phyloP scores from a whole-genome alignment of 805 yeast genomes.

The Geotrichum ghanense region DNA sequence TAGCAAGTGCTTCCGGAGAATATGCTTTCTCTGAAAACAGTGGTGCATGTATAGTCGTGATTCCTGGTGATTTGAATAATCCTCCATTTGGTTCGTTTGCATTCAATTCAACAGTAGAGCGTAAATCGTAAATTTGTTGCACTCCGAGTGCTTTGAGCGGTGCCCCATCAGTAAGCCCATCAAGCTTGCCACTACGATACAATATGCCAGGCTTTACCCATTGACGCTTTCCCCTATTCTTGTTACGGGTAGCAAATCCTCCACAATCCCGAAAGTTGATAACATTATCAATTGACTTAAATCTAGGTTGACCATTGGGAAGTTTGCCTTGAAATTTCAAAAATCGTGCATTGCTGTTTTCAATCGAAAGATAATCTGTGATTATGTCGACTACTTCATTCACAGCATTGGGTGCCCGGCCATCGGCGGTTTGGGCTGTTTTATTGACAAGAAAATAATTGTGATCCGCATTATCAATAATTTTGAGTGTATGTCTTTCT shows the following conservation, averaged over 20 bases:
- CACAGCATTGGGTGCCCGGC: neutral
- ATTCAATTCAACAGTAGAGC: conserved; percentile 44
- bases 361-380: conserved; percentile 33
- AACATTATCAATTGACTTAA: conserved; percentile 57
- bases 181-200: conserved; percentile 55
- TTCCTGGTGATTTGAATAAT: conserved; percentile 27
- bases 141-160: conserved; percentile 35
- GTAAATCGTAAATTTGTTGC: conserved; percentile 50
- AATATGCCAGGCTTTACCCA: conserved; percentile 38
- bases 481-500: conserved; percentile 43
- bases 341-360: conserved; percentile 44
- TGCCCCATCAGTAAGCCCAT: conserved; percentile 42
- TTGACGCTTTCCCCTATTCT: conserved; percentile 22
- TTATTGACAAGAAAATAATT: conserved; percentile 48
- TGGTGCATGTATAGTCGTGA: conserved; percentile 42
- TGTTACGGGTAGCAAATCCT: conserved; percentile 38
- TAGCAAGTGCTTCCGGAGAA: conserved; percentile 55
- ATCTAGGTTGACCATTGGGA: conserved; percentile 33
- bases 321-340: conserved; percentile 27
- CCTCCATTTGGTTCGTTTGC: conserved; percentile 32
- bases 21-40: conserved; percentile 42
- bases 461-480: conserved; percentile 69
- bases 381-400: conserved; percentile 37
- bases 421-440: conserved; percentile 16
- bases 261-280: conserved; percentile 72